phyloP scores from a whole-genome alignment of 2,329 filamentous ascomycete genomes.

The Monosporascus sp. region DNA sequence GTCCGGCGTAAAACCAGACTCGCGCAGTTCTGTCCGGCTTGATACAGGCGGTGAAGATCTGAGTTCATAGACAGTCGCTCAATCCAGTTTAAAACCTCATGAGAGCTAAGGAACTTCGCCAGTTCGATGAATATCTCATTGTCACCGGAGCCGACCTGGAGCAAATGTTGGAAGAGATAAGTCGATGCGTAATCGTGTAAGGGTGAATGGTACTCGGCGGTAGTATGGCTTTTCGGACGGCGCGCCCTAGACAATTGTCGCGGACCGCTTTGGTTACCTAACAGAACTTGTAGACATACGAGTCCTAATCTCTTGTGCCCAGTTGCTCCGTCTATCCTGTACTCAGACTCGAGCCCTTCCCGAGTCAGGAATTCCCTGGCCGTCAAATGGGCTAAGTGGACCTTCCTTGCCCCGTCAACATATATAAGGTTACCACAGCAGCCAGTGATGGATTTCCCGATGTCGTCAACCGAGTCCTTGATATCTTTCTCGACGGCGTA shows the following conservation, averaged over 20 bases:
- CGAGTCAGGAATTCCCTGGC: conserved; percentile 22
- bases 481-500: conserved; percentile 21
- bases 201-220: neutral
- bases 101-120: conserved; percentile 12
- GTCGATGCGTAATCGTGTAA: conserved; percentile 16
- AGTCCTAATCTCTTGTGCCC: conserved; percentile 20
- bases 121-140: conserved; percentile 11
- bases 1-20: conserved; percentile 5
- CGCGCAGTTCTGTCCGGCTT: conserved; percentile 17
- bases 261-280: neutral
- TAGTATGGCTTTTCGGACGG: neutral
- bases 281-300: conserved; percentile 19
- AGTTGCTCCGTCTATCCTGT: conserved; percentile 13
- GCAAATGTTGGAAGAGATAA: conserved; percentile 19
- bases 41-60: conserved; percentile 14
- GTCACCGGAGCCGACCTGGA: conserved; percentile 4
- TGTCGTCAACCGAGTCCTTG: conserved; percentile 19
- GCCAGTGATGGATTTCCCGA: conserved; percentile 15
- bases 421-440: conserved; percentile 25
- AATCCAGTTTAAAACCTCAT: conserved; percentile 16
- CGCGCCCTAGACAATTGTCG: neutral
- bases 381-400: conserved; percentile 24
- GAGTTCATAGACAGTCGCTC: conserved; percentile 10
- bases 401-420: conserved; percentile 15
- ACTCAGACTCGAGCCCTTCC: conserved; percentile 11